Base-by-base conservation (phyloP, 441 rosid species). In the Euphorbia neoarborescens region DNA sequence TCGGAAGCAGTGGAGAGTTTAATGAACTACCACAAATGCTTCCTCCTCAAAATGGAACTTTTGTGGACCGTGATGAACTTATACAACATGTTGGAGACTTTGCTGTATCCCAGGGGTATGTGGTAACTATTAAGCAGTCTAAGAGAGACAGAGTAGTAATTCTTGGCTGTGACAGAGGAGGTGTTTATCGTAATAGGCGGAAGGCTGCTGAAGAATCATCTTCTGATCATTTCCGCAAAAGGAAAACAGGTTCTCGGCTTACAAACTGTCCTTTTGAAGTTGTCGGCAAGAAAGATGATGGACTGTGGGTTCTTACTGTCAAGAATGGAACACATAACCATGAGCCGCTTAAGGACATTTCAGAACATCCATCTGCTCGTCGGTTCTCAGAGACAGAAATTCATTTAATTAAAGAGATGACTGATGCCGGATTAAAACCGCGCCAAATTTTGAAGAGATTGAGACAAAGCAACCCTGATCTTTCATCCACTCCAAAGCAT, bases 121-220 rank as follows among this genome's bases (percentile, higher is more conserved):
- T 87, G 25, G 91, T 85, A 30, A 85, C 91, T 13, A 87, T 87
- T 67, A 87, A 86, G 77, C 85, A 87, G 73, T 87, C 91, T 10
- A 85, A 82, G 81, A 87, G 73, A 82, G 91, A 85, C 50, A 82
- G 83, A 75, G 81, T 84, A 69, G 91, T 87, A 10, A 75, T 87
- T 73, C 88, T 87, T 72, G 91, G 91, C 24, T 87, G 91, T 77
- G 91, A 87, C 57, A 80, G 91, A 76, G 91, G 91, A 46, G 91
- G 91, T 32, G 84, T 81, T 59, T 87, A 85, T 72, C 91, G 91
- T 58, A 87, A 83, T 71, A 83, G 89, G 83, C 79, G 87, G 60
- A 85, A 85, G 78, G 50, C 72, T 60, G 77, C 69, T 17, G 85
- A 73, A 51, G 83, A 82, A 71, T 75, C 81, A 4, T 54, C 81